Percentiles rank a stretch among this genome's conserved stretches.
Conservation (phyloP, 2,329 filamentous ascomycete genomes). For the Botrytis hyacinthi region DNA sequence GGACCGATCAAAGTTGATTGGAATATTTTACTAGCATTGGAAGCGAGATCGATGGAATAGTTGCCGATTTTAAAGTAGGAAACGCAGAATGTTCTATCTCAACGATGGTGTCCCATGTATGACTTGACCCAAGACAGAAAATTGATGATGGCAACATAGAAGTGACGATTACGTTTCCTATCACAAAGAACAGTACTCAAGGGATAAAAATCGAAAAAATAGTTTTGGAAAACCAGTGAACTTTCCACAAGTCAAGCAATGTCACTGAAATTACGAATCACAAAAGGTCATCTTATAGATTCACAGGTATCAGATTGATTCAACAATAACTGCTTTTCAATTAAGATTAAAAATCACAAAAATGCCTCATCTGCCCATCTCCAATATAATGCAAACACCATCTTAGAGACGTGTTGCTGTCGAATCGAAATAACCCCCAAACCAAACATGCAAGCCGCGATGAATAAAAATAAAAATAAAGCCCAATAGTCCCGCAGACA, state of each 20-base stretch:
- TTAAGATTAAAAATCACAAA: conserved; percentile 16
- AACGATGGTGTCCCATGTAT: not conserved
- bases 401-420: not conserved
- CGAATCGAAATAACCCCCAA: conserved; percentile 9
- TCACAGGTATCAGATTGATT: not conserved
- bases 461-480: not conserved
- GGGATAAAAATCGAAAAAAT: not conserved
- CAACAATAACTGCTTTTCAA: conserved; percentile 10
- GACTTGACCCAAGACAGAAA: fast-evolving
- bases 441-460: not conserved
- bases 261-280: not conserved
- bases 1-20: not conserved
- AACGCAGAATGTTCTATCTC: not conserved
- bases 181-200: not conserved
- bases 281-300: not conserved
- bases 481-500: not conserved
- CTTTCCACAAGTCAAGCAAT: not conserved
- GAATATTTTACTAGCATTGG: fast-evolving
- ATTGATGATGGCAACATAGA: not conserved
- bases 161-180: fast-evolving
- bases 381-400: not conserved
- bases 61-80: not conserved
- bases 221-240: not conserved
- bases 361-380: conserved; percentile 9
- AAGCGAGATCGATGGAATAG: not conserved